Evolutionary conservation across 83 land plant species (phyloP), one percentile per base, ranked within the genome.

Genomic region (Diphasiastrum complanatum): DNA sequence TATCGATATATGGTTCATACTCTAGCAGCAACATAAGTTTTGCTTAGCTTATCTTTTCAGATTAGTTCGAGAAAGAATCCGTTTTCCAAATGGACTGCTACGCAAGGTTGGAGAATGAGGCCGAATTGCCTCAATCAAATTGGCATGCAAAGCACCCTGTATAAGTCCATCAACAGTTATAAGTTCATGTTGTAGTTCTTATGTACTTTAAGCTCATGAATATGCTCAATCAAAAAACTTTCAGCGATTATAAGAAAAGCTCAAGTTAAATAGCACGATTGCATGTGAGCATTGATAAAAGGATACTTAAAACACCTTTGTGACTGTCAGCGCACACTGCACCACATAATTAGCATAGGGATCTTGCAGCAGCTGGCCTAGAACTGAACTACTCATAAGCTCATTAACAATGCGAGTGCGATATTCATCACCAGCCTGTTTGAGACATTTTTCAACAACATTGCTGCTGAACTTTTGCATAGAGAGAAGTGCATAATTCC

Each of bases 381-480:
- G 35, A n/a, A 33, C 45, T 24, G 71, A 47, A 47, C 12, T 47
- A 47, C 25, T 46, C 8, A 68, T 45, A 27, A 68, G 71, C 29
- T 68, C 71, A 22, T 29, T 33, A 45, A 68, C 47, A 62, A 68
- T 68, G 5, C 50, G 33, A 19, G 68, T 54, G 23, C 66, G 65
- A 4, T 41, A 31, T 30, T 68, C 71, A 37, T 45, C 69, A 12
- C n/a, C 55, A 61, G 32, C 40, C 33, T 35, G 65, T n/a, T 68
- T 68, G 29, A 68, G 23, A 18, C 71, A 68, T 47, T 68, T 68
- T 27, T 68, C 71, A 24, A 68, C 71, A 20, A 68, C 71, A 68
- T 68, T 62, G 12, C 69, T 61, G 54, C 71, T 47, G 36, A 62
- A 68, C 25, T 68, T 68, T 16, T 68, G 69, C 69, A 68, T 68